Conservation (phyloP, 2,329 filamentous ascomycete genomes). For the Graphiopsis chlorocephala region DNA sequence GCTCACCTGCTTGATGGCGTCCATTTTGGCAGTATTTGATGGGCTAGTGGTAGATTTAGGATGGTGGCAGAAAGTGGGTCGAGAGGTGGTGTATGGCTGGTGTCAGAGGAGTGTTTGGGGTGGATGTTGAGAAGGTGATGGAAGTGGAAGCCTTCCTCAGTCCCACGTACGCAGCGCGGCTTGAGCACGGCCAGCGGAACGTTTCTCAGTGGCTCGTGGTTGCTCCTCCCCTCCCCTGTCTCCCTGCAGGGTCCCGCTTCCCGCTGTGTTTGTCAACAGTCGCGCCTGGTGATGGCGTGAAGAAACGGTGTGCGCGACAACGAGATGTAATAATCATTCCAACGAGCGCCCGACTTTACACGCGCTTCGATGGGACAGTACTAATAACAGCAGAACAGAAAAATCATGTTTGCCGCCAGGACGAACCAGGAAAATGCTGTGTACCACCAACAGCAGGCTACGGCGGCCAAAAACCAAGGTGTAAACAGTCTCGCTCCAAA, state of each 20-base stretch:
- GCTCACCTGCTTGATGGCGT: slow-evolving; percentile 44
- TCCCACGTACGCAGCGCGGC: not conserved
- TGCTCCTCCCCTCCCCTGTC: not conserved
- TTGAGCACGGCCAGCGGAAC: not conserved
- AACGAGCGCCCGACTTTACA: not conserved
- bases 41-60: not conserved
- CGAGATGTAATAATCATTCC: slow-evolving; percentile 2
- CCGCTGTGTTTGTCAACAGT: slow-evolving; percentile 14
- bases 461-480: slow-evolving; percentile 70
- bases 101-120: slow-evolving; percentile 9
- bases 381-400: not conserved
- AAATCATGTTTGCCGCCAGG: slow-evolving; percentile 66
- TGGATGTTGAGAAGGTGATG: slow-evolving; percentile 18
- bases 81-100: not conserved
- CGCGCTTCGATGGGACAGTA: not conserved
- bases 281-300: slow-evolving; percentile 2
- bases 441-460: slow-evolving; percentile 68
- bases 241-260: slow-evolving; percentile 11
- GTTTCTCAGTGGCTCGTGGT: not conserved
- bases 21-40: slow-evolving; percentile 34
- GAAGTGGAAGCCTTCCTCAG: not conserved
- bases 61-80: not conserved
- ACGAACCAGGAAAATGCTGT: slow-evolving; percentile 87
- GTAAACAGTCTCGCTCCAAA: slow-evolving; percentile 64
- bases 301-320: slow-evolving; percentile 12